A percentile compares a stretch with the other conserved stretches of the same genome.
These are phyloP conservation scores for Kluyveromyces dobzhanskii DNA, from an alignment of 805 yeast species.

Conservation along the genomic window DNA sequence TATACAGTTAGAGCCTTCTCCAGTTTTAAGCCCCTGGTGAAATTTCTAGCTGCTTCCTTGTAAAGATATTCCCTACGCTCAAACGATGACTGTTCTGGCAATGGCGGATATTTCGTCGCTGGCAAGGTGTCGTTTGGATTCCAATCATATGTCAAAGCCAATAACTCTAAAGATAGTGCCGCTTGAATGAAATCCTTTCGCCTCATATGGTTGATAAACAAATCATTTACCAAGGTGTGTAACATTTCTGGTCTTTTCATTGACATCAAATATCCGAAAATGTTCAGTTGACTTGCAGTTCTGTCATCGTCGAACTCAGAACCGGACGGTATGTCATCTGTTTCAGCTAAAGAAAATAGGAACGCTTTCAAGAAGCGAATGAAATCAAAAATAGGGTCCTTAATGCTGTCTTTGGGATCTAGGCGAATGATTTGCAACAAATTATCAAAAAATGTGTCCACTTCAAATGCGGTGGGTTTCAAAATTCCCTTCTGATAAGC, in stretches of 20 bases:
- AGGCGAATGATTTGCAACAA: constrained; percentile 15
- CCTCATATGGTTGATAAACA: constrained; percentile 54
- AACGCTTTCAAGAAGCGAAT: constrained; percentile 52
- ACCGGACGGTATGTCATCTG: constrained; percentile 67
- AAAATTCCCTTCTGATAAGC: constrained; percentile 20
- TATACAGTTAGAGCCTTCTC: constrained; percentile 76
- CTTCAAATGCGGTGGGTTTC: constrained; percentile 17
- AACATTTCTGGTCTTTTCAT: constrained; percentile 74
- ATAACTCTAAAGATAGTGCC: constrained; percentile 67
- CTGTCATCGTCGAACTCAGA: constrained; percentile 84
- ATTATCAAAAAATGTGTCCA: constrained; percentile 15
- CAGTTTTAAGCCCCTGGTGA: constrained; percentile 59
- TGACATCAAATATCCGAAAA: constrained; percentile 66
- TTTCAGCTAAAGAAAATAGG: constrained; percentile 54
- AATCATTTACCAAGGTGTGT: constrained; percentile 66
- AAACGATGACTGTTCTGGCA: constrained; percentile 76
- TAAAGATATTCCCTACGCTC: constrained; percentile 69
- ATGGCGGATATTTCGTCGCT: constrained; percentile 51
- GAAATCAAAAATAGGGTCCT: constrained; percentile 39
- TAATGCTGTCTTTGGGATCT: constrained; percentile 56
- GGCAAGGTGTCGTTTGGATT: constrained; percentile 48
- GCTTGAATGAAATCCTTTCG: constrained; percentile 71
- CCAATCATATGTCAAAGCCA: constrained; percentile 76
- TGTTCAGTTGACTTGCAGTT: constrained; percentile 67
- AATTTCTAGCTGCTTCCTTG: constrained; percentile 62